Base-by-base conservation (phyloP, 805 yeast genomes). In the Zygosaccharomyces siamensis region DNA sequence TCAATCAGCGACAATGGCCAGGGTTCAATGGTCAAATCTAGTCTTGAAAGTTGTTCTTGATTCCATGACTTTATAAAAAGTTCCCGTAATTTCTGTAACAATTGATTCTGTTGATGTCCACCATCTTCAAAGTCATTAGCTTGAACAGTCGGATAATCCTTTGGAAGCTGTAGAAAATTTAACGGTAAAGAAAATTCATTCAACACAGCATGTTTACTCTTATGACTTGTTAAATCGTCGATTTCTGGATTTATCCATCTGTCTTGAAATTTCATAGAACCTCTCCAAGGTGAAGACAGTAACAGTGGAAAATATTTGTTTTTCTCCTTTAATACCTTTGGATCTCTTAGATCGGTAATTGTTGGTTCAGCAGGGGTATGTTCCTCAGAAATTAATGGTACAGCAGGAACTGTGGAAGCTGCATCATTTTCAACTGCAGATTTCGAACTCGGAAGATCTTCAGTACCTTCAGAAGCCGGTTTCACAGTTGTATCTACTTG, bases 1-100 rank as follows among this genome's bases (percentile, higher is more conserved):
- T 80, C 84, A 5, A 80, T 66, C 16, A 74, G 40, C 2, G 79
- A 71, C 4, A 78, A 65, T 4, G 80, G 75, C 81, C 81, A 78
- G 7, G 35, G 24, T 26, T 39, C 46, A 7, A 31, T 16, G 21
- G 28, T 10, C 14, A 16, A 30, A 26, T 41, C 44, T 5, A 37
- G 44, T 21, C 28, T 35, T 11, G 48, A 35, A 46, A 47, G 23
- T 12, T 27, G 14, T 16, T 59, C 58, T 39, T 57, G 59, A 5
- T 55, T 46, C 81, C 83, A 79, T 3, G 80, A 70, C 24, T 58
- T 64, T 28, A 55, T 27, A 45, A 78, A 72, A 2, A 74, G 72
- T 5, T 61, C 54, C 46, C 63, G 64, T 23, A 79, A 66, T 8
- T 60, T 49, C 3, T 47, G 43, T 16, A 68, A 61, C 37, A 72